phyloP scores from a whole-genome alignment of 2,329 filamentous ascomycete species.

The Chaetoscypha palmicola region DNA sequence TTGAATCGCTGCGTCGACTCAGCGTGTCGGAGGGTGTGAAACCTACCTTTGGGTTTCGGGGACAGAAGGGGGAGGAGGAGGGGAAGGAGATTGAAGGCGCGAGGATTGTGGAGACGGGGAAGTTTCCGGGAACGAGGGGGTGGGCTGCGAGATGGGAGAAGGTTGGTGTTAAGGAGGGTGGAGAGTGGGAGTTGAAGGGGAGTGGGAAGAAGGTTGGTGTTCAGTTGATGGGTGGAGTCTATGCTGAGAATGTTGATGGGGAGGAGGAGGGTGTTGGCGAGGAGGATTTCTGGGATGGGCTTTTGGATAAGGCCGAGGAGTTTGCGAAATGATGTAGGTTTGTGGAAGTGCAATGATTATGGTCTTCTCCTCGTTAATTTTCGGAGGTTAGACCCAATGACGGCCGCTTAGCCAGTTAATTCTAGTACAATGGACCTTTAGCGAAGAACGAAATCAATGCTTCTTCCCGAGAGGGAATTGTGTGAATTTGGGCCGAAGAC shows the following conservation, averaged over 20 bases:
- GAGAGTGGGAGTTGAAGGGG: constrained; percentile 11
- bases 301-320: constrained; percentile 19
- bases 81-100: constrained; percentile 13
- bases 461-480: too few species aligned
- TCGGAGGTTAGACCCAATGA: too few species aligned
- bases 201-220: constrained; percentile 2
- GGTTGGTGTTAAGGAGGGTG: constrained; percentile 12
- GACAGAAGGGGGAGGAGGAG: background rate
- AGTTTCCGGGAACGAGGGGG: constrained; percentile 20
- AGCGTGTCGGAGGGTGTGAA: constrained; percentile 18
- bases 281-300: constrained; percentile 18
- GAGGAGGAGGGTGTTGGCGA: background rate
- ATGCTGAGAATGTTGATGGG: background rate
- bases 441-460: too few species aligned
- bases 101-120: constrained; percentile 22
- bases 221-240: background rate
- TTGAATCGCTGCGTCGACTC: constrained; percentile 16
- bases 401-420: too few species aligned
- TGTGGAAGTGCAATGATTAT: too few species aligned
- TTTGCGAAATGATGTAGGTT: background rate
- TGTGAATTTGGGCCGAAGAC: too few species aligned
- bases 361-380: too few species aligned
- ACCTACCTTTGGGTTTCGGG: constrained; percentile 16
- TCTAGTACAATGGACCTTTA: too few species aligned
- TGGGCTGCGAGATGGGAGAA: constrained; percentile 21